These are phyloP conservation scores for Didymella arachidicola DNA, from an alignment of 2,329 filamentous ascomycete genomes.

Conservation along the genomic window DNA sequence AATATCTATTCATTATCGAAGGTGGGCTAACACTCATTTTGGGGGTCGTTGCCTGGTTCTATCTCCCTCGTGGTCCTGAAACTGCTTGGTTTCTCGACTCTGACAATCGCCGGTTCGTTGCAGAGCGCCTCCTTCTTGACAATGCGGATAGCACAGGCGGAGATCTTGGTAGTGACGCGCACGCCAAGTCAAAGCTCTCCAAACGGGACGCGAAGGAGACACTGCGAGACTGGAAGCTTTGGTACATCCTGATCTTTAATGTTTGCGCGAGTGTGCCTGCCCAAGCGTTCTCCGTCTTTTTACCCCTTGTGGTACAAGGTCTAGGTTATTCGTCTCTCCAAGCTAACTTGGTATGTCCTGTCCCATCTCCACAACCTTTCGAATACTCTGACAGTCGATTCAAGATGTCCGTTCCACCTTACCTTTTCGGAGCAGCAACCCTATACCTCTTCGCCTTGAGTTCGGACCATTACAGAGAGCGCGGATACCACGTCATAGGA, in stretches of 20 bases:
- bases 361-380: too few species aligned
- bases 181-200: constrained; percentile 22
- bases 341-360: constrained; percentile 28
- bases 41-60: constrained; percentile 38
- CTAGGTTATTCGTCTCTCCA: constrained; percentile 29
- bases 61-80: constrained; percentile 36
- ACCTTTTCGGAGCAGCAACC: not conserved
- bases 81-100: constrained; percentile 51
- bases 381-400: not conserved
- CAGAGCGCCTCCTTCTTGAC: constrained; percentile 28
- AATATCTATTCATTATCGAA: constrained; percentile 57
- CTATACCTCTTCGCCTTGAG: constrained; percentile 5
- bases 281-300: constrained; percentile 52
- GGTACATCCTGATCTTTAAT: constrained; percentile 47
- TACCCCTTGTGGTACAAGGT: constrained; percentile 57
- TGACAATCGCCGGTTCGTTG: constrained; percentile 26
- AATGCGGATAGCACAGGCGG: constrained; percentile 15
- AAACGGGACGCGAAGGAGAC: constrained; percentile 30
- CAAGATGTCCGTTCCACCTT: constrained; percentile 4
- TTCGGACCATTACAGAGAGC: constrained; percentile 18
- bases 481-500: constrained; percentile 54
- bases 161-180: constrained; percentile 5
- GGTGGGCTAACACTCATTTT: constrained; percentile 47
- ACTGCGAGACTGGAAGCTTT: constrained; percentile 33
- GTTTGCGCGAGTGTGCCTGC: constrained; percentile 53